Conservation (phyloP, 179 eudicot species). For the Monotropa hypopitys region DNA sequence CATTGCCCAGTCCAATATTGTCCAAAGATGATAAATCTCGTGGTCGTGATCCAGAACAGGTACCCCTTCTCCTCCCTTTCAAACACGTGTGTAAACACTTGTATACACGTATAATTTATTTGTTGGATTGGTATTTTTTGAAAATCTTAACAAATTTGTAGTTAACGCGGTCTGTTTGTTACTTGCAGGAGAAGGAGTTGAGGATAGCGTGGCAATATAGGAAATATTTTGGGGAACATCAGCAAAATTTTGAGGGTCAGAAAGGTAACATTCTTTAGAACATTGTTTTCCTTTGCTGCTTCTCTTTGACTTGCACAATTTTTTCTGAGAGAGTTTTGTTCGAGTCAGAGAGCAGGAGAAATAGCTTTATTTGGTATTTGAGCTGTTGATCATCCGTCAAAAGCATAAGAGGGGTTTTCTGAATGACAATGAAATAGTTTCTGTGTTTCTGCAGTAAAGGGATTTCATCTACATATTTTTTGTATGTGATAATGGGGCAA, state of each 20-base stretch:
- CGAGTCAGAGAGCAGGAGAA: neutral
- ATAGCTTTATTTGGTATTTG: neutral
- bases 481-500: neutral
- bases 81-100: neutral
- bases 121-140: neutral
- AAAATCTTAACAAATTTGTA: neutral
- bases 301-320: neutral
- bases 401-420: neutral
- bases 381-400: neutral
- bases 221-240: constrained; percentile 65
- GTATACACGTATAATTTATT: neutral
- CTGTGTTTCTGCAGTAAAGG: neutral
- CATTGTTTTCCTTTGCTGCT: neutral
- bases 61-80: constrained; percentile 8
- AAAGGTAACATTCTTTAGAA: constrained; percentile 28
- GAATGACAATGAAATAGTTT: neutral
- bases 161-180: neutral
- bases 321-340: neutral
- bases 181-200: constrained; percentile 56
- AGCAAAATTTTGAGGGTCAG: constrained; percentile 27
- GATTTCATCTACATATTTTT: neutral
- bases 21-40: constrained; percentile 68
- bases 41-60: constrained; percentile 52
- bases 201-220: constrained; percentile 98
- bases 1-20: constrained; percentile 57